Evolutionary conservation across 306 rosid species (phyloP).

Genomic region (Oemleria cerasiformis): DNA sequence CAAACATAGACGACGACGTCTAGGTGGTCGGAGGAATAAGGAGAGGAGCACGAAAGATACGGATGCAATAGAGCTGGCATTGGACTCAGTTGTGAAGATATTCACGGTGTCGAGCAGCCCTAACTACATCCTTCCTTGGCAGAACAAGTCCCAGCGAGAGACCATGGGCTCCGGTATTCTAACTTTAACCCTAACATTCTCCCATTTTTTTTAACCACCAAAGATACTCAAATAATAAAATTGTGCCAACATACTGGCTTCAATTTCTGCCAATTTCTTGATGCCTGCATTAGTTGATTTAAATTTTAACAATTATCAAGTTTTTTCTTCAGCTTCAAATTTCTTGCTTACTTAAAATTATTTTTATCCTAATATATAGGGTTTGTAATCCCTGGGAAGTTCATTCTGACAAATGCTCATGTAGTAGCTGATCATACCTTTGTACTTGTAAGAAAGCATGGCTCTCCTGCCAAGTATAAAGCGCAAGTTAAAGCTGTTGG

Average conservation of each 20-base stretch:
- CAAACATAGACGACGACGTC: constrained; percentile 7
- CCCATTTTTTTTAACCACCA: background rate
- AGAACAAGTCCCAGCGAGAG: constrained; percentile 90
- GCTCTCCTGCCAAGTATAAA: constrained; percentile 77
- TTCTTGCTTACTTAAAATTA: constrained; percentile 9
- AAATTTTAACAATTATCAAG: constrained; percentile 5
- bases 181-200: background rate
- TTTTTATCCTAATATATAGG: constrained; percentile 33
- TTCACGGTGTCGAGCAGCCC: constrained; percentile 86
- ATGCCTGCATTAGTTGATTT: constrained; percentile 5
- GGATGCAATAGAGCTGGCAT: constrained; percentile 59
- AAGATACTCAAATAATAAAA: no score
- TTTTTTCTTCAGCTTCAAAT: background rate
- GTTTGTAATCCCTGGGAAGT: constrained; percentile 64
- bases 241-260: background rate
- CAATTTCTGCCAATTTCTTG: background rate
- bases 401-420: constrained; percentile 88
- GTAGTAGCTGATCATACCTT: constrained; percentile 89
- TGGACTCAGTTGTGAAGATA: constrained; percentile 83
- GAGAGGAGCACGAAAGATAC: constrained; percentile 12
- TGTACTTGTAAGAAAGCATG: constrained; percentile 91
- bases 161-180: constrained; percentile 78
- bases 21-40: background rate
- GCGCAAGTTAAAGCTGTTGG: constrained; percentile 84
- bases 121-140: constrained; percentile 88